Conservation (phyloP, 108 stramenopile species). For the Discostella stelligeroides region DNA sequence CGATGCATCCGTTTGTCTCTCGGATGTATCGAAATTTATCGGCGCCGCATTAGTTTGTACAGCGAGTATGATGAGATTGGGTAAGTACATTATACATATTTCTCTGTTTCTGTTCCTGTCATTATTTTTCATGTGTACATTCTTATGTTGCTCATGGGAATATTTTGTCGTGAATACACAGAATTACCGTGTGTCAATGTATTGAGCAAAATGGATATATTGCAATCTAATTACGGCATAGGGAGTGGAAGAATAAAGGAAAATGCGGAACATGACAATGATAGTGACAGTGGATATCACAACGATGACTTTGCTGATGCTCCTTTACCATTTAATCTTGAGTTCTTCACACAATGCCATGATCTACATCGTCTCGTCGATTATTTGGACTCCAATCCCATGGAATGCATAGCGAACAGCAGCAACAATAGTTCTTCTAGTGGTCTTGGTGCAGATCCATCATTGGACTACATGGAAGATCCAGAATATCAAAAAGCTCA, state of each 20-base stretch:
- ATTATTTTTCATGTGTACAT: no score
- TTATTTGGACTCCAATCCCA: constrained; percentile 64
- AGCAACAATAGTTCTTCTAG: constrained; percentile 4
- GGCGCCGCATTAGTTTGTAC: constrained; percentile 91
- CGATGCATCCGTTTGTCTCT: constrained; percentile 91
- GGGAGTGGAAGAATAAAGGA: neutral
- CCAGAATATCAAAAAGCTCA: constrained; percentile 76
- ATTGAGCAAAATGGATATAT: constrained; percentile 93
- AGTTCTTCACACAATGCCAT: constrained; percentile 84
- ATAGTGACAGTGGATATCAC: constrained; percentile 25
- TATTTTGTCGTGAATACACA: neutral
- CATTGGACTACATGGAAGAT: constrained; percentile 62
- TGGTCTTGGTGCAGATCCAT: constrained; percentile 33
- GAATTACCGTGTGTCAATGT: constrained; percentile 97
- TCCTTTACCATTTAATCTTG: constrained; percentile 71
- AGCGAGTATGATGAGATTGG: constrained; percentile 91
- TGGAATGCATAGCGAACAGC: constrained; percentile 37
- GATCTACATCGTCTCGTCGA: constrained; percentile 76
- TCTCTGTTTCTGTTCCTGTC: no score
- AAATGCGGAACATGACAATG: constrained; percentile 10
- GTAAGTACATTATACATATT: neutral
- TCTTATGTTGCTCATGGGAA: neutral
- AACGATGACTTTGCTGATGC: constrained; percentile 30
- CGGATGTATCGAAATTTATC: constrained; percentile 89
- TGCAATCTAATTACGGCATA: constrained; percentile 32